Percentiles rank a stretch among this genome's conserved stretches.
Evolutionary conservation across 371 early-diverging fungal species (phyloP).

Genomic region (Lichtheimia corymbifera): DNA sequence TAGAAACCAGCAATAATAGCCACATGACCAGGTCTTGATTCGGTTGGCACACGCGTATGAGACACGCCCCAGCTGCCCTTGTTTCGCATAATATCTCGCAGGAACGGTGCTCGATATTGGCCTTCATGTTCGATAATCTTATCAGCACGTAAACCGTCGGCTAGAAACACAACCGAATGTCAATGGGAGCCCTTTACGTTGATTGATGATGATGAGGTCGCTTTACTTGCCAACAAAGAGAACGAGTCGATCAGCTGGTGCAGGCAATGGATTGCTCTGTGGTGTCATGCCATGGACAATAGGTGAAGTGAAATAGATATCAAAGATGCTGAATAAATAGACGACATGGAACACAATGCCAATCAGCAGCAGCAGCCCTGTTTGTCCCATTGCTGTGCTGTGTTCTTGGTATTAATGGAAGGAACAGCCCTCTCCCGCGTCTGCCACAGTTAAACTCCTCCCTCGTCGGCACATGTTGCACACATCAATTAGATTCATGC

Average conservation of each 20-base stretch:
- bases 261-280: conserved; percentile 60
- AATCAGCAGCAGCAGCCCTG: conserved; percentile 58
- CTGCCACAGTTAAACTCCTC: too few species aligned
- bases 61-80: conserved; percentile 90
- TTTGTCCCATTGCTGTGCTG: conserved; percentile 29
- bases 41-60: conserved; percentile 96
- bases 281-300: conserved; percentile 95
- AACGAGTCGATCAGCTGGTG: conserved; percentile 89
- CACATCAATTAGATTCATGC: too few species aligned
- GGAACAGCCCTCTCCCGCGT: too few species aligned
- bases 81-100: conserved; percentile 62
- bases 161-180: conserved; percentile 36
- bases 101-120: conserved; percentile 71
- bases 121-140: conserved; percentile 74
- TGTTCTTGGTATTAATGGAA: too few species aligned
- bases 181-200: background rate
- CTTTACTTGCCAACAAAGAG: conserved; percentile 77
- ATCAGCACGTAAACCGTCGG: conserved; percentile 93
- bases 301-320: conserved; percentile 97
- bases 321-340: conserved; percentile 91
- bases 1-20: conserved; percentile 97
- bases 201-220: too few species aligned
- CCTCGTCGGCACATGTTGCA: too few species aligned
- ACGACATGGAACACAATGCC: conserved; percentile 91
- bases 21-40: conserved; percentile 97